These are phyloP conservation scores for Draba incana DNA, from an alignment of 345 rosid species.

Conservation along the genomic window DNA sequence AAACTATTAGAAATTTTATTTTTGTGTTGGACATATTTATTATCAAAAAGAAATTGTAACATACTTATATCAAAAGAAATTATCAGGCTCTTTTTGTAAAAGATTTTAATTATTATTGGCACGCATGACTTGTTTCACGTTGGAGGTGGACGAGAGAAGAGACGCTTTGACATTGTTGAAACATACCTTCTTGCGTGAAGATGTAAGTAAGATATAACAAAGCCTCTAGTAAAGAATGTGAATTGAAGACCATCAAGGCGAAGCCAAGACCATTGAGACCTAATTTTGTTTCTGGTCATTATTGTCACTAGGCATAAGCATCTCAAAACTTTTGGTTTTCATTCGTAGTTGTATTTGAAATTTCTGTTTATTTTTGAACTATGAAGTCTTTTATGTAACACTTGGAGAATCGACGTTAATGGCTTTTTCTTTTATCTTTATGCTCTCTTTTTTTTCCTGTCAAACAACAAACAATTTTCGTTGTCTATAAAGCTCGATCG, in stretches of 20 bases:
- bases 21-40: no score
- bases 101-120: no score
- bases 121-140: conserved; percentile 25
- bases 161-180: conserved; percentile 20
- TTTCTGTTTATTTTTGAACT: no score
- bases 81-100: no score
- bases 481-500: no score
- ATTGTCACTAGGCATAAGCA: background rate
- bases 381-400: background rate
- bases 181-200: conserved; percentile 16
- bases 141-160: background rate
- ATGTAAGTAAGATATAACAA: background rate
- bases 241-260: background rate
- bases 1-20: no score
- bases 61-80: no score
- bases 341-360: background rate
- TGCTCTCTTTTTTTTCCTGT: no score
- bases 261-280: background rate
- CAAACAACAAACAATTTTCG: no score
- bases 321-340: background rate
- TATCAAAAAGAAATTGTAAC: no score
- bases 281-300: background rate
- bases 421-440: background rate
- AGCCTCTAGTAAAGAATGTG: conserved; percentile 6
- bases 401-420: background rate